Percentiles rank a stretch among this genome's conserved stretches.
These are phyloP conservation scores for Psilocybe cubensis DNA, from an alignment of 768 basidiomycete species.

Conservation along the genomic window DNA sequence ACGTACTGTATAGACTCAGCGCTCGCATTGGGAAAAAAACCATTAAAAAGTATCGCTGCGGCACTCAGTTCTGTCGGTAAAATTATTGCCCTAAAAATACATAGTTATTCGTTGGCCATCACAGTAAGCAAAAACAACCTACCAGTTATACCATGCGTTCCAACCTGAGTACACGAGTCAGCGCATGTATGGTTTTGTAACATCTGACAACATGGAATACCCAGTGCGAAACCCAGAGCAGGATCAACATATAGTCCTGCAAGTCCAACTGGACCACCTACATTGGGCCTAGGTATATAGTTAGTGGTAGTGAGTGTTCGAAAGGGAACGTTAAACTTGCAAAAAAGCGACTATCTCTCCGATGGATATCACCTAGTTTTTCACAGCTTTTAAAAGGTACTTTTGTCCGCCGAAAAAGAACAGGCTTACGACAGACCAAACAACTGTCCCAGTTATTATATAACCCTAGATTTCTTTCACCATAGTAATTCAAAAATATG, in stretches of 20 bases:
- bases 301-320: not conserved
- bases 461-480: constrained; percentile 14
- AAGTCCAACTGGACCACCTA: constrained; percentile 28
- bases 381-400: not conserved
- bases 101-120: not conserved
- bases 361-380: constrained; percentile 23
- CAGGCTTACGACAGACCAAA: constrained; percentile 19
- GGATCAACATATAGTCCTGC: constrained; percentile 37
- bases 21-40: constrained; percentile 13
- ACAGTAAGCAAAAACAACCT: not conserved
- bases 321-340: not conserved
- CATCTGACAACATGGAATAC: constrained; percentile 34
- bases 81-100: constrained; percentile 8
- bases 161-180: constrained; percentile 30
- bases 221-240: constrained; percentile 38
- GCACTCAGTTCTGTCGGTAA: constrained; percentile 20
- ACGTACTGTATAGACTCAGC: constrained; percentile 7
- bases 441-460: constrained; percentile 19
- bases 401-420: not conserved
- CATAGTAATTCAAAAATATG: no score
- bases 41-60: constrained; percentile 18
- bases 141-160: constrained; percentile 35
- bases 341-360: constrained; percentile 30
- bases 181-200: constrained; percentile 21
- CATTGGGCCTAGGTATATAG: constrained; percentile 22